Percentiles rank a stretch among this genome's conserved stretches.
Conservation (phyloP, 2,329 filamentous ascomycete genomes). For the Fonsecaea pugnacius region DNA sequence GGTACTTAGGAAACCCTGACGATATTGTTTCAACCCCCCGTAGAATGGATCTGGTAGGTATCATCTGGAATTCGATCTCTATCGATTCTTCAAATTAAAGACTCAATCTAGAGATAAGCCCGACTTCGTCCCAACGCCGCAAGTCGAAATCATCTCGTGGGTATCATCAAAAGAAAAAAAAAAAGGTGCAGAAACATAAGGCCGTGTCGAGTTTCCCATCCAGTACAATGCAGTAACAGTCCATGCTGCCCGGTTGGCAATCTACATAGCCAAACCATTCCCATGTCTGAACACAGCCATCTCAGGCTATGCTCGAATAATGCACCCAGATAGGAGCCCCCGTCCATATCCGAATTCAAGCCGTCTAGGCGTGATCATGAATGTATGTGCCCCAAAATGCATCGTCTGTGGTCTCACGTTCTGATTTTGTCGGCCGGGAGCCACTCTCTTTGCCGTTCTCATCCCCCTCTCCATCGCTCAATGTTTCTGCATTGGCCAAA, state of each 20-base stretch:
- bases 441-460: slow-evolving; percentile 19
- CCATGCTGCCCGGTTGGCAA: neutral
- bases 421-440: slow-evolving; percentile 15
- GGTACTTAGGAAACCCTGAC: too few species aligned
- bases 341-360: neutral
- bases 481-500: slow-evolving; percentile 26
- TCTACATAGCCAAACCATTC: neutral
- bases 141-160: slow-evolving; percentile 13
- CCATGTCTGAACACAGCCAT: neutral
- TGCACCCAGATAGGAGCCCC: neutral
- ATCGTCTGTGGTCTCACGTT: slow-evolving; percentile 23
- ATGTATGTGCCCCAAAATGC: slow-evolving; percentile 28
- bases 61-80: neutral
- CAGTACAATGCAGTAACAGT: neutral
- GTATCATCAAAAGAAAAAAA: slow-evolving; percentile 21
- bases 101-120: neutral
- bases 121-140: neutral
- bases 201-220: neutral
- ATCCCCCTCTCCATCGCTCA: slow-evolving; percentile 27
- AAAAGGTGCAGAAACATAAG: neutral
- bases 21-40: neutral
- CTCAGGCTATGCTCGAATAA: neutral
- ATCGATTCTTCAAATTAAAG: neutral
- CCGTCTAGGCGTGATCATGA: neutral
- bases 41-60: neutral